Conservation (phyloP, 2,329 filamentous ascomycete genomes). For the Basipetospora chlamydospora region DNA sequence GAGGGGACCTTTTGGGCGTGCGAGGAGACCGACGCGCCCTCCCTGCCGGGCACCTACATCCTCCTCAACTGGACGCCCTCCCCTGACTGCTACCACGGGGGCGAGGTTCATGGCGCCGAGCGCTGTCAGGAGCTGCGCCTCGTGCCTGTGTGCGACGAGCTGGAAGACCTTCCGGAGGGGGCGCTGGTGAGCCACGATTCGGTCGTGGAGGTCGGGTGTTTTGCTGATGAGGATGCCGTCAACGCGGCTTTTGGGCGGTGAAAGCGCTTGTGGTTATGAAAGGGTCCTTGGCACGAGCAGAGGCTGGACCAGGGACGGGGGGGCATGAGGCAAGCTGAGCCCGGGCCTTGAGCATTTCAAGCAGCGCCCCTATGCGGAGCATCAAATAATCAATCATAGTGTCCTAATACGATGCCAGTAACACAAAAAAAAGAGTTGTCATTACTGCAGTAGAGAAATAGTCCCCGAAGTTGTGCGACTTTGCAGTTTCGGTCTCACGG, state of each 20-base stretch:
- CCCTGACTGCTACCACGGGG: neutral
- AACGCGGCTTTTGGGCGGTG: neutral
- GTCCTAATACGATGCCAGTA: too few species aligned
- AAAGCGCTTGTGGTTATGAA: too few species aligned
- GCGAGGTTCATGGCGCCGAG: neutral
- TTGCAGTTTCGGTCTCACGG: too few species aligned
- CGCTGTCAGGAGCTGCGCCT: neutral
- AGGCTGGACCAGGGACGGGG: too few species aligned
- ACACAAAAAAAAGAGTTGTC: too few species aligned
- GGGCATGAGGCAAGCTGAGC: too few species aligned
- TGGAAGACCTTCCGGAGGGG: neutral
- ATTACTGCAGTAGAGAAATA: too few species aligned
- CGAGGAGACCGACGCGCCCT: neutral
- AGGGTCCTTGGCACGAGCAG: too few species aligned
- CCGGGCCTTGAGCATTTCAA: too few species aligned
- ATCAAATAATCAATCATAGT: too few species aligned
- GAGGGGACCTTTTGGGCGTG: neutral
- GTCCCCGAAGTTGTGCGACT: too few species aligned
- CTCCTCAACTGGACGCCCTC: slow-evolving; percentile 1
- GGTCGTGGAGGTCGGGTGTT: slow-evolving; percentile 1
- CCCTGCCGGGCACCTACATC: neutral
- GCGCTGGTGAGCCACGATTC: slow-evolving; percentile 1
- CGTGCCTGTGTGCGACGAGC: neutral
- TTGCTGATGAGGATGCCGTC: neutral
- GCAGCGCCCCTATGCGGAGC: too few species aligned